These are phyloP conservation scores for Pythium aphanidermatum DNA, from an alignment of 352 stramenopile species.

Conservation along the genomic window DNA sequence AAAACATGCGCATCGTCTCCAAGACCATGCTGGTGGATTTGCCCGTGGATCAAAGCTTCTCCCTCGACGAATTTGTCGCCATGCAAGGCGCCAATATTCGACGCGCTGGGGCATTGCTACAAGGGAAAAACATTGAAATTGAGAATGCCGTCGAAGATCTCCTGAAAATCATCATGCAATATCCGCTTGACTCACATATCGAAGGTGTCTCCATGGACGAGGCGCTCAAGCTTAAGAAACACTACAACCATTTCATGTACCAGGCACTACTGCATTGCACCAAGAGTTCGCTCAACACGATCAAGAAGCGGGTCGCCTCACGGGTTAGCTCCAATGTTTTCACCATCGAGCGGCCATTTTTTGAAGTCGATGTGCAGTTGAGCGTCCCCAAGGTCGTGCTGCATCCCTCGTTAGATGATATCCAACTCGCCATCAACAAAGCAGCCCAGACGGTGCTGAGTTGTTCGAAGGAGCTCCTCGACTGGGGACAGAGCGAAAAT, in stretches of 20 bases:
- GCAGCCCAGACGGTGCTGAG: slow-evolving; percentile 95
- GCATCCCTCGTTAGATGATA: slow-evolving; percentile 95
- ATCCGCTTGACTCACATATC: slow-evolving; percentile 94
- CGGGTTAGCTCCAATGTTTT: slow-evolving; percentile 85
- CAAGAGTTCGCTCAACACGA: slow-evolving; percentile 97
- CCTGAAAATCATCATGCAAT: slow-evolving; percentile 94
- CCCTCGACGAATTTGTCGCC: slow-evolving; percentile 96
- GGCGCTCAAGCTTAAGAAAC: slow-evolving; percentile 94
- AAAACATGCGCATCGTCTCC: slow-evolving; percentile 97
- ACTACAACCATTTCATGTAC: slow-evolving; percentile 99
- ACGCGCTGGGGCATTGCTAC: slow-evolving; percentile 86
- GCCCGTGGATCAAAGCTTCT: slow-evolving; percentile 95
- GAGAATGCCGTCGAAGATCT: slow-evolving; percentile 97
- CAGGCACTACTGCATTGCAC: slow-evolving; percentile 95
- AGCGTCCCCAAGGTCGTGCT: slow-evolving; percentile 91
- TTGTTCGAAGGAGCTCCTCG: slow-evolving; percentile 95
- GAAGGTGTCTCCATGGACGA: slow-evolving; percentile 92
- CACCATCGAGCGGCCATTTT: slow-evolving; percentile 94
- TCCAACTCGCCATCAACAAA: slow-evolving; percentile 97
- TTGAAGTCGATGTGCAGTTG: slow-evolving; percentile 97
- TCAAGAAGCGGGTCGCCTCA: slow-evolving; percentile 97
- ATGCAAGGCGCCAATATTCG: slow-evolving; percentile 96
- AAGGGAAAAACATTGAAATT: slow-evolving; percentile 98
- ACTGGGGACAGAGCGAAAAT: slow-evolving; percentile 89
- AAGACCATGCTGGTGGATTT: slow-evolving; percentile 97